Evolutionary conservation across 208 protist species (phyloP).

Genomic region (Trypanosoma lewisi): DNA sequence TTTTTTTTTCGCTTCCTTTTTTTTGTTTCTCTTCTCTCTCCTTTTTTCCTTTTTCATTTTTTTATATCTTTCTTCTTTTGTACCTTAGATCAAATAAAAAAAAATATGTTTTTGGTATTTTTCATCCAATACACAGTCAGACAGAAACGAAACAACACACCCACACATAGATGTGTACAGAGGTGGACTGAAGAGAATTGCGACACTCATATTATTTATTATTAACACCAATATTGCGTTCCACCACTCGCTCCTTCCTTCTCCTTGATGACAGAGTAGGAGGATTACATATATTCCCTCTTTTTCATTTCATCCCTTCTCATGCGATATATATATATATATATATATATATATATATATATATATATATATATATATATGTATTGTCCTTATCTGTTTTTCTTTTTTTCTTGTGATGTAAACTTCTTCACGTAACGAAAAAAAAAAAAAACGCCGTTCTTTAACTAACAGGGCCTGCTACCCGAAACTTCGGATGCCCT

Average conservation of each 20-base stretch:
- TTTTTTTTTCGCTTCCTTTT: no score
- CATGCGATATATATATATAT: neutral
- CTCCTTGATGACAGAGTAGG: no score
- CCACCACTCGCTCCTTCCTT: no score
- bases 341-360: neutral
- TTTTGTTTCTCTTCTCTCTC: no score
- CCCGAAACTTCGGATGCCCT: conserved; percentile 54
- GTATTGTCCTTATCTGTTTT: neutral
- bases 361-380: conserved; percentile 10
- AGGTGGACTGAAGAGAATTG: no score
- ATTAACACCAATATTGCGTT: no score
- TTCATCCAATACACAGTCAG: neutral
- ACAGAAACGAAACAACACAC: no score
- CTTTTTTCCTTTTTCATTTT: no score
- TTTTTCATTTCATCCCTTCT: neutral
- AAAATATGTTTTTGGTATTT: neutral
- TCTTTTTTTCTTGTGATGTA: neutral
- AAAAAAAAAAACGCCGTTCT: conserved; percentile 17
- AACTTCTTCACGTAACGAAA: neutral
- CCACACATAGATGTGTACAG: no score
- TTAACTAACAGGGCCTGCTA: conserved; percentile 28
- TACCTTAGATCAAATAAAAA: neutral
- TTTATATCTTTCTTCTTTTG: no score
- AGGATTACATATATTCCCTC: neutral
- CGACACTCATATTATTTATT: no score